Evolutionary conservation across 2,329 filamentous ascomycete species (phyloP).

Genomic region (Fusarium domesticum): DNA sequence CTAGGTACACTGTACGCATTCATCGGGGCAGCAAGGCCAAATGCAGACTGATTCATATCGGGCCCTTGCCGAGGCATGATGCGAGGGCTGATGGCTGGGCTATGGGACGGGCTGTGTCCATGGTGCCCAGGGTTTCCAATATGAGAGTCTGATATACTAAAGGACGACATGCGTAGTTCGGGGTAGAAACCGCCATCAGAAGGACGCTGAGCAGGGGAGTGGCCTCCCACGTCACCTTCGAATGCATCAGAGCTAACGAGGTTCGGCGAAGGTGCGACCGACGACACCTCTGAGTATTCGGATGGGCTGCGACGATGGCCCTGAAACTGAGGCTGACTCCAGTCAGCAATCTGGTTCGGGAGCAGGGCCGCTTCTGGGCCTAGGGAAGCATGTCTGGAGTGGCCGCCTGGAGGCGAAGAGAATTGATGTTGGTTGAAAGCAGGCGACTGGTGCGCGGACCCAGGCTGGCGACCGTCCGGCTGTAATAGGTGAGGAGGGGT

Average conservation of each 20-base stretch:
- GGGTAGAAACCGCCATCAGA: constrained; percentile 72
- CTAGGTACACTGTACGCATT: constrained; percentile 37
- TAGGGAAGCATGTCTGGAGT: constrained; percentile 56
- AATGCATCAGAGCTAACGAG: constrained; percentile 75
- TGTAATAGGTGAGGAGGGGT: constrained; percentile 56
- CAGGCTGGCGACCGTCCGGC: constrained; percentile 45
- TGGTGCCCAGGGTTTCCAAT: constrained; percentile 62
- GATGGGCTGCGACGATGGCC: constrained; percentile 81
- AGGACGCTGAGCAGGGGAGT: constrained; percentile 77
- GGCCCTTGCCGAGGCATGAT: constrained; percentile 56
- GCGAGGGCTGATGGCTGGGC: constrained; percentile 63
- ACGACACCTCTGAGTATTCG: constrained; percentile 90
- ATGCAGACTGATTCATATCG: constrained; percentile 48
- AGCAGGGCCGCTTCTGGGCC: constrained; percentile 57
- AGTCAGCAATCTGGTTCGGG: constrained; percentile 50
- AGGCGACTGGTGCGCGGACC: constrained; percentile 55
- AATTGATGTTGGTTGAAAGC: constrained; percentile 57
- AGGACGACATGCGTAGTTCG: constrained; percentile 73
- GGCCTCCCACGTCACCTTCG: constrained; percentile 65
- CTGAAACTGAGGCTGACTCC: constrained; percentile 63
- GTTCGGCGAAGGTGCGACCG: constrained; percentile 79
- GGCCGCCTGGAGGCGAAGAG: constrained; percentile 46
- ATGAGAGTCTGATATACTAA: constrained; percentile 74
- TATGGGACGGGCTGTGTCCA: constrained; percentile 78
- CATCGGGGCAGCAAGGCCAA: constrained; percentile 42